Evolutionary conservation across 1,284 basidiomycete species (phyloP).

Genomic region (Tranzscheliella williamsii): DNA sequence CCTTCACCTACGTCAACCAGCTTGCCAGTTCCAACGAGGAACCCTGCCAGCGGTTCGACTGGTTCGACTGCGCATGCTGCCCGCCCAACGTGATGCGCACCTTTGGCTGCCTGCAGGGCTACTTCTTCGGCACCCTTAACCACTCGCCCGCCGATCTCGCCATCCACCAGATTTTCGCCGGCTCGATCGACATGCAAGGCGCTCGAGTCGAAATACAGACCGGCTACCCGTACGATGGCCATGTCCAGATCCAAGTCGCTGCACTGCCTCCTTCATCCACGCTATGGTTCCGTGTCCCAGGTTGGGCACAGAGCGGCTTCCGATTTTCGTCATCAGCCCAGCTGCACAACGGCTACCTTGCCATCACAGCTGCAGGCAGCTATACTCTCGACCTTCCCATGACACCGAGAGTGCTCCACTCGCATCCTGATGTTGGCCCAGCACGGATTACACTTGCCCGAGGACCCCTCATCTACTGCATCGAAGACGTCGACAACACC

Average conservation of each 20-base stretch:
- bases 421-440: constrained; percentile 12
- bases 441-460: constrained; percentile 4
- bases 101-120: constrained; percentile 18
- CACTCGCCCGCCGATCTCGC: constrained; percentile 2
- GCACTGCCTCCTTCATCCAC: constrained; percentile 1
- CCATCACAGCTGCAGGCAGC: constrained; percentile 1
- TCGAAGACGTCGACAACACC: constrained; percentile 20
- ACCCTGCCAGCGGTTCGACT: constrained; percentile 16
- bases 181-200: constrained; percentile 7
- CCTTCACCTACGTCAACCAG: constrained; percentile 28
- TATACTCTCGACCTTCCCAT: constrained; percentile 3
- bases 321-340: constrained; percentile 1
- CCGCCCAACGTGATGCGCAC: constrained; percentile 25
- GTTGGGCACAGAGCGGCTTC: constrained; percentile 11
- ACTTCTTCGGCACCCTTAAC: constrained; percentile 10
- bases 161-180: constrained; percentile 22
- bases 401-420: constrained; percentile 7
- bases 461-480: constrained; percentile 21
- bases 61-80: constrained; percentile 27
- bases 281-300: constrained; percentile 13
- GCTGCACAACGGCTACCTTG: constrained; percentile 2
- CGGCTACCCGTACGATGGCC: constrained; percentile 8
- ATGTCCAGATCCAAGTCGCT: constrained; percentile 1
- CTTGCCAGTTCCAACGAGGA: constrained; percentile 18
- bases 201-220: constrained; percentile 11